Evolutionary conservation across 1,284 basidiomycete genomes (phyloP).

Genomic region (Xerocomus minutiporus): DNA sequence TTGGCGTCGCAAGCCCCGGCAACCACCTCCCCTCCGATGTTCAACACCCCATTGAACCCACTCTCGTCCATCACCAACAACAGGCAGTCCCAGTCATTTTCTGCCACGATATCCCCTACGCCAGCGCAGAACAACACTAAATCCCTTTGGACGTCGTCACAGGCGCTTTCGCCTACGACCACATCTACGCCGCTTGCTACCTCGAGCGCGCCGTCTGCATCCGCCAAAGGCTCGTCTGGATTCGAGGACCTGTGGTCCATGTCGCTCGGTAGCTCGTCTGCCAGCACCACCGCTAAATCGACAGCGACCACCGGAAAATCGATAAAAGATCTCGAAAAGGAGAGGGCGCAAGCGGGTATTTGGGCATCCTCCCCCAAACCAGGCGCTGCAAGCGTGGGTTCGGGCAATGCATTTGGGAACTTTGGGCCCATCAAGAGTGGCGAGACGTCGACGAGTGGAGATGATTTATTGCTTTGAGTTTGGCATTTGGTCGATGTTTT

Average conservation of each 20-base stretch:
- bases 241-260: conserved; percentile 93
- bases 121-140: conserved; percentile 19
- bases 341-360: conserved; percentile 73
- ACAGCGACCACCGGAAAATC: conserved; percentile 53
- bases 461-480: conserved; percentile 51
- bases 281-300: conserved; percentile 23
- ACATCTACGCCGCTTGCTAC: conserved; percentile 8
- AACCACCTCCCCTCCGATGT: conserved; percentile 12
- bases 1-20: conserved; percentile 11
- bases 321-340: conserved; percentile 83
- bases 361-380: conserved; percentile 56
- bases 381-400: conserved; percentile 21
- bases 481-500: neutral
- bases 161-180: conserved; percentile 24
- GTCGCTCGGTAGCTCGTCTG: conserved; percentile 57
- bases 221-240: conserved; percentile 38
- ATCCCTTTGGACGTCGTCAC: conserved; percentile 22
- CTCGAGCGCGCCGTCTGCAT: conserved; percentile 19
- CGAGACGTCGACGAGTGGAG: conserved; percentile 29
- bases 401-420: conserved; percentile 44
- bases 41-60: conserved; percentile 9
- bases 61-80: conserved; percentile 18
- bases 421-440: conserved; percentile 33
- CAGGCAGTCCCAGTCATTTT: conserved; percentile 19
- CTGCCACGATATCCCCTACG: conserved; percentile 14